A percentile compares a stretch with the other conserved stretches of the same genome.
Evolutionary conservation across 192 early-diverging fungal genomes (phyloP).

Genomic region (Entophlyctis luteolus): DNA sequence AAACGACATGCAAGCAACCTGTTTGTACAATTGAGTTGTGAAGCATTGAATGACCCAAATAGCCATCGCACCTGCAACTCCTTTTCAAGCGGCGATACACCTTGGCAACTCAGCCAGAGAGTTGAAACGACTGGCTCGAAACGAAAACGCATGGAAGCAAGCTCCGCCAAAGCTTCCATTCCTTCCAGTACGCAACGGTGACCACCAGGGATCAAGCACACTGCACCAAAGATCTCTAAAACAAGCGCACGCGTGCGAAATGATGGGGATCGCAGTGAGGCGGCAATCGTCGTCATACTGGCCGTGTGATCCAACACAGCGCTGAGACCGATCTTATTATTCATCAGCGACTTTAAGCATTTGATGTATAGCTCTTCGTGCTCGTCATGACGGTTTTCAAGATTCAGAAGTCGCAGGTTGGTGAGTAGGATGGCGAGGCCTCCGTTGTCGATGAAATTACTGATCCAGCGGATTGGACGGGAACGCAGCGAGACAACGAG

Average conservation of each 20-base stretch:
- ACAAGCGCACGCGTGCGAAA: conserved; percentile 43
- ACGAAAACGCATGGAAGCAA: conserved; percentile 33
- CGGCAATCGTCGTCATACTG: conserved; percentile 44
- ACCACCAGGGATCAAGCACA: conserved; percentile 54
- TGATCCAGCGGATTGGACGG: conserved; percentile 54
- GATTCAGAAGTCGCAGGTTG: conserved; percentile 39
- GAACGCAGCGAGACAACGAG: conserved; percentile 45
- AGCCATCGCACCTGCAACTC: conserved; percentile 39
- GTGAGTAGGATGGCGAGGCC: conserved; percentile 44
- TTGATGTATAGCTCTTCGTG: conserved; percentile 55
- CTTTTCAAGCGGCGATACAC: conserved; percentile 41
- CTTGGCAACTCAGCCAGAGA: conserved; percentile 44
- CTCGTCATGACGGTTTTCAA: conserved; percentile 46
- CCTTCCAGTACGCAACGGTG: conserved; percentile 46
- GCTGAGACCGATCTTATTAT: conserved; percentile 54
- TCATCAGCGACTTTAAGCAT: conserved; percentile 56
- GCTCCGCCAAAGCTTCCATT: conserved; percentile 39
- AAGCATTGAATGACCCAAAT: too few relatives aligned
- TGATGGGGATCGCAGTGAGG: conserved; percentile 47
- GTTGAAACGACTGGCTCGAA: conserved; percentile 46
- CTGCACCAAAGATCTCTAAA: conserved; percentile 51
- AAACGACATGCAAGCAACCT: conserved; percentile 52
- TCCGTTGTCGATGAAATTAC: conserved; percentile 51
- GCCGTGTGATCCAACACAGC: conserved; percentile 45
- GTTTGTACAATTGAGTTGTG: too few relatives aligned